phyloP scores from a whole-genome alignment of 192 early-diverging fungal genomes.

The Funneliformis geosporum region DNA sequence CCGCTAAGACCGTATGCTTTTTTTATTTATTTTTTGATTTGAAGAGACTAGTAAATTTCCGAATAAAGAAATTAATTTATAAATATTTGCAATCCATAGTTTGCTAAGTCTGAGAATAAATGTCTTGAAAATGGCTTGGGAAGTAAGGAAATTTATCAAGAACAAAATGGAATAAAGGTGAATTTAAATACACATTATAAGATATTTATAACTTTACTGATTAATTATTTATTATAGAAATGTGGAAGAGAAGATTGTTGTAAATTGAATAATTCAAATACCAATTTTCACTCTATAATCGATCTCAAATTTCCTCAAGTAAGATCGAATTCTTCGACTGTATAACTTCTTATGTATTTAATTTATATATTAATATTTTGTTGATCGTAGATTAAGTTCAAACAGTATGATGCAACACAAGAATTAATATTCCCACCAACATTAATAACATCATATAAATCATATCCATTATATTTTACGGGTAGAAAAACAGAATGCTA shows the following conservation, averaged over 20 bases:
- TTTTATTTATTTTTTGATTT: no score
- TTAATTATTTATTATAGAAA: background rate
- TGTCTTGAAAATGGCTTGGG: conserved; percentile 42
- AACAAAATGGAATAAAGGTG: background rate
- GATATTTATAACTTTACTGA: background rate
- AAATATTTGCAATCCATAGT: conserved; percentile 14
- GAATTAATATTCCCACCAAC: conserved; percentile 71
- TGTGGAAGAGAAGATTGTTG: conserved; percentile 28
- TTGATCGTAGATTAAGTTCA: conserved; percentile 45
- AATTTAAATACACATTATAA: conserved; percentile 13
- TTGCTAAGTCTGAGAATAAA: conserved; percentile 46
- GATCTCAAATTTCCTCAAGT: conserved; percentile 26
- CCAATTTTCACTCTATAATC: background rate
- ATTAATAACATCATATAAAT: conserved; percentile 61
- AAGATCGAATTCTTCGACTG: background rate
- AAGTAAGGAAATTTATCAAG: background rate
- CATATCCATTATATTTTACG: conserved; percentile 51
- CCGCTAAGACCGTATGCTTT: conserved; percentile 64
- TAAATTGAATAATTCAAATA: conserved; percentile 1
- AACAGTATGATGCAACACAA: conserved; percentile 60
- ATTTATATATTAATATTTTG: background rate
- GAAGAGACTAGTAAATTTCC: no score
- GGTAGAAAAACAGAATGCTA: conserved; percentile 58
- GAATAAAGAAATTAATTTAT: background rate
- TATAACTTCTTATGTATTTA: background rate